Base-by-base conservation (phyloP, 2,329 filamentous ascomycete genomes). In the Beauveria asiatica region DNA sequence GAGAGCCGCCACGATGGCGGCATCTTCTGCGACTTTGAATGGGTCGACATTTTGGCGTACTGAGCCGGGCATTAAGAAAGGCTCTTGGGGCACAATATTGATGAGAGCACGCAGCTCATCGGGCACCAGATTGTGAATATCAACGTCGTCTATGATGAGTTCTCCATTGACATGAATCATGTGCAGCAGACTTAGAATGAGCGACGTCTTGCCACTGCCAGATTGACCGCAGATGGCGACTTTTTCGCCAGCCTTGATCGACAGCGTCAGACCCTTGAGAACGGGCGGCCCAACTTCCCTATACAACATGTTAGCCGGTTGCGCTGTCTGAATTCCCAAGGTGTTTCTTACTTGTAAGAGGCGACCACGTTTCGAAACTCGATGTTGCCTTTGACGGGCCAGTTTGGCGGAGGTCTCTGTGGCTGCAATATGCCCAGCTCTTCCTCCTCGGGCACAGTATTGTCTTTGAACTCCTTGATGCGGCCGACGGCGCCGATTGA, bases 41-140 rank as follows among this genome's bases (percentile, higher is more conserved):
- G 80, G 80, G 62, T 82, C 79, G 2, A 80, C 67, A 48, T 84
- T 84, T 2, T 72, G 67, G 0, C 79, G 75, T 2, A 84, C 70
- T 2, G 70, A 73, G 30, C 73, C 75, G 1, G 73, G 73, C 3
- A 82, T 67, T 64, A 82, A 77, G 10, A 79, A 73, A 0, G 78
- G 67, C 9, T 83, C 79, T 66, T 83, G 81, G 0, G 81, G 76
- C 1, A 83, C 65, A 17, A 76, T 75, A 50, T 78, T 77, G 45
- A 83, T 67, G 7, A 72, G 74, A 21, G 73, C 67, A 4, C 80
- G 76, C 0, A 83, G 69, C 0, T 67, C 64, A 2, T 69, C 27
- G 3, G 76, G 74, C 48, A 76, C 65, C 16, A 83, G 67, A 1
- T 62, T 63, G 41, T 67, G 42, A 3, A 78, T 70, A 1, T 73